Percentiles rank a stretch among this genome's conserved stretches.
These are phyloP conservation scores for Eucalyptus erythrocorys DNA, from an alignment of 345 rosid genomes.

Conservation along the genomic window DNA sequence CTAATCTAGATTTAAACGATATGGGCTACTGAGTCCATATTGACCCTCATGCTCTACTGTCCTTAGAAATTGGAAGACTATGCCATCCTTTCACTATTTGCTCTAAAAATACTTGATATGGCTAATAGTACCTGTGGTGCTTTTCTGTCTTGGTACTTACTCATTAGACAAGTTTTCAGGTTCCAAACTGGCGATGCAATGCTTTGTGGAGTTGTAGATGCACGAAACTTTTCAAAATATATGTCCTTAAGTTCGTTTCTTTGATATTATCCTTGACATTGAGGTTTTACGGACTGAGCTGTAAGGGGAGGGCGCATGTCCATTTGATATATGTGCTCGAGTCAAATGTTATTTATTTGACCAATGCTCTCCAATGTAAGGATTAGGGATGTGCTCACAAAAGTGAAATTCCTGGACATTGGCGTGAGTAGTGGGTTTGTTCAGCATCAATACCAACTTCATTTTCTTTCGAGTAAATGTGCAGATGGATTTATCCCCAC, in stretches of 20 bases:
- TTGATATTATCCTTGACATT: neutral
- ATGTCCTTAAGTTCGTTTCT: too few species aligned
- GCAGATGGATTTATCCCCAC: constrained; percentile 41
- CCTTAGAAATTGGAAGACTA: neutral
- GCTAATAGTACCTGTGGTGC: neutral
- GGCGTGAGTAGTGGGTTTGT: neutral
- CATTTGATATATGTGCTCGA: constrained; percentile 55
- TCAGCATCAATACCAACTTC: neutral
- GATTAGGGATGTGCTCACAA: constrained; percentile 50
- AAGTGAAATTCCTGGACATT: constrained; percentile 30
- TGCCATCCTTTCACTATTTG: neutral
- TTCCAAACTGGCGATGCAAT: neutral
- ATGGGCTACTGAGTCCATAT: neutral
- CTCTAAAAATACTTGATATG: neutral
- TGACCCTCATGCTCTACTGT: neutral
- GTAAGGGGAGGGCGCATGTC: neutral
- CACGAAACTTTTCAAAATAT: neutral
- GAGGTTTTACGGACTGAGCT: neutral
- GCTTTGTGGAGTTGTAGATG: neutral
- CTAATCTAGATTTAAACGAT: neutral
- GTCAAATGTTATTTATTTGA: constrained; percentile 37
- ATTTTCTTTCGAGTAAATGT: neutral
- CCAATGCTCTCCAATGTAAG: constrained; percentile 43
- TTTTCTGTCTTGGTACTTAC: neutral
- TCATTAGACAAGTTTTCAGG: neutral